phyloP scores from a whole-genome alignment of 495 filamentous ascomycete species.

The Penicillium pancosmium region DNA sequence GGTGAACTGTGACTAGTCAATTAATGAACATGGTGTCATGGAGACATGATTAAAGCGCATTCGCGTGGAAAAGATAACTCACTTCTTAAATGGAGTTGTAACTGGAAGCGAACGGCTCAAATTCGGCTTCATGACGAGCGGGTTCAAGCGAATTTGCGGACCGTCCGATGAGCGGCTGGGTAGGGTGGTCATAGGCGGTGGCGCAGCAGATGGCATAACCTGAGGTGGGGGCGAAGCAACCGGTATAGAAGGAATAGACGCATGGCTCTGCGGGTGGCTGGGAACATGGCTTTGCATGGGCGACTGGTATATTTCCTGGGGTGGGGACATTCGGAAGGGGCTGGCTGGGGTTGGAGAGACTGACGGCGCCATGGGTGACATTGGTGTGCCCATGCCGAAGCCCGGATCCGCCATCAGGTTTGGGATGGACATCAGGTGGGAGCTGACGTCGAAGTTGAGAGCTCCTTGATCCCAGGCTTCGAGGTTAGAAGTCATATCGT shows the following conservation, averaged over 20 bases:
- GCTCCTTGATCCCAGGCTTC: constrained; percentile 44
- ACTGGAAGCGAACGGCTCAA: constrained; percentile 47
- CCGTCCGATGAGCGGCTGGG: constrained; percentile 43
- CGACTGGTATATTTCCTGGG: constrained; percentile 44
- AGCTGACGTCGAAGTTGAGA: constrained; percentile 51
- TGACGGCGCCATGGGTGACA: constrained; percentile 34
- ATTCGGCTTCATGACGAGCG: constrained; percentile 49
- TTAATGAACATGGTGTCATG: constrained; percentile 41
- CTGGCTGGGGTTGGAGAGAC: constrained; percentile 51
- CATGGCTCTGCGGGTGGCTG: constrained; percentile 22
- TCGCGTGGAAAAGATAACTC: constrained; percentile 6
- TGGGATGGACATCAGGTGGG: constrained; percentile 55
- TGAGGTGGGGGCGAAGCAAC: constrained; percentile 36
- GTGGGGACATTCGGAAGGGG: constrained; percentile 46
- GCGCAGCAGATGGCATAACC: constrained; percentile 35
- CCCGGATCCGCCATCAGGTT: constrained; percentile 47
- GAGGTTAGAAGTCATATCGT: constrained; percentile 48
- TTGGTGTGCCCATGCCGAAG: constrained; percentile 39
- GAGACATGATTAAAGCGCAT: constrained; percentile 9
- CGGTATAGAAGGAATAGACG: constrained; percentile 31
- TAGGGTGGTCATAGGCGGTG: constrained; percentile 41
- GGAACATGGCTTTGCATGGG: constrained; percentile 35
- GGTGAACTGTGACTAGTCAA: constrained; percentile 58
- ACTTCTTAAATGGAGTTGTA: constrained; percentile 51
- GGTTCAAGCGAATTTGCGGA: constrained; percentile 52